Base-by-base conservation (phyloP, 176 grass and related monocot genomes). In the Miscanthus lutarioriparius region DNA sequence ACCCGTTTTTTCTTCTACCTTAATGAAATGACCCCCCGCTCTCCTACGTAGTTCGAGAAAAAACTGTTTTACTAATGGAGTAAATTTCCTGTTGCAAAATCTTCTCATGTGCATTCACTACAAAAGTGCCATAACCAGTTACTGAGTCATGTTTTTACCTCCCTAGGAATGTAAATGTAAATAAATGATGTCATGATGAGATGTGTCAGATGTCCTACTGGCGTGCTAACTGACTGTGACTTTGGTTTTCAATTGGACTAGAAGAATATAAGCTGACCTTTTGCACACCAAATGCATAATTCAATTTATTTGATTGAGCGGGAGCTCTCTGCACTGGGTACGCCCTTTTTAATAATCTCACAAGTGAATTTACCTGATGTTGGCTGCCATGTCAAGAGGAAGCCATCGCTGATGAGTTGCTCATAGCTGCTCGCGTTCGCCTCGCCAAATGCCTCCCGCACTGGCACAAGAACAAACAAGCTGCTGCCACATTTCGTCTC, bases 361-460 rank as follows among this genome's bases (percentile, higher is more conserved):
- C 25, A 23, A 65, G 44, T 67, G 64, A 70, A 33, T 48, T 56
- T 77, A 70, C 64, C 27, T 44, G 59, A 26, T 4, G 49, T 1
- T 0, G 9, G 22, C 56, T 62, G 79, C 79, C 79, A 87, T 19
- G 79, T 62, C 82, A 88, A 79, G 13, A 84, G 76, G 58, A 88
- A 88, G 4, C 87, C 87, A 44, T 79, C 35, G 2, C 81, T 84
- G 67, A 79, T 73, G 3, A 88, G 59, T 73, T 83, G 5, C 19
- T 78, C 67, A 4, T 88, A 88, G 11, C 15, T 45, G 20, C 73
- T 37, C 3, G 86, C 67, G 0, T 54, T 79, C 0, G 1, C n/a
- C 3, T 43, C 26, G 7, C 22, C 80, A 51, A 26, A 56, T 48
- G 12, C 0, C 8, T 75, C 67, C 12, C 54, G 30, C 59, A 79